phyloP scores from a whole-genome alignment of 116 monocot genomes.

The Zostera marina region DNA sequence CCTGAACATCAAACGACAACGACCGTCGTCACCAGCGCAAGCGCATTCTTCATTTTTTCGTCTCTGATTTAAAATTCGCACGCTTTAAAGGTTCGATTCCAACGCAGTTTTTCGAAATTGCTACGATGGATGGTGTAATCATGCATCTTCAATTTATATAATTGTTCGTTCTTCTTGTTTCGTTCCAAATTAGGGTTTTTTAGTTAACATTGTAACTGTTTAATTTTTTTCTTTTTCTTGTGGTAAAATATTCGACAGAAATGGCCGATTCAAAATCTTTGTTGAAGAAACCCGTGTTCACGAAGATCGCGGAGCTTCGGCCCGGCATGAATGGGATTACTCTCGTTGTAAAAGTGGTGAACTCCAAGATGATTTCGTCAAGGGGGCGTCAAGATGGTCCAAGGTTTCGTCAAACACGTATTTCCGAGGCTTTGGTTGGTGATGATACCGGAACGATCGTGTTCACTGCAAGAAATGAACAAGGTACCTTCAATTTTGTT shows the following conservation, averaged over 20 bases:
- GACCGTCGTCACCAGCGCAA: too few species aligned
- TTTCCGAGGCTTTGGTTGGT: conserved; percentile 68
- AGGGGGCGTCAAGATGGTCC: conserved; percentile 36
- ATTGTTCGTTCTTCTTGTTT: too few species aligned
- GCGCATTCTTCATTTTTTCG: too few species aligned
- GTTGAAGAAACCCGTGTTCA: conserved; percentile 51
- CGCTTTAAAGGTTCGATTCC: too few species aligned
- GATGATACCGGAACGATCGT: conserved; percentile 70
- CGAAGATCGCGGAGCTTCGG: conserved; percentile 56
- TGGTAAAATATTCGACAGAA: conserved; percentile 2
- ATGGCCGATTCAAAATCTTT: conserved; percentile 46
- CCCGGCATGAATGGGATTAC: conserved; percentile 48
- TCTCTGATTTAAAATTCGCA: too few species aligned
- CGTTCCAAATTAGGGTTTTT: too few species aligned
- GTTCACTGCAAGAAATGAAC: conserved; percentile 64
- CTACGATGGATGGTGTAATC: too few species aligned
- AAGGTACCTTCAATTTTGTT: background rate
- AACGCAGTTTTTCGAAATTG: too few species aligned
- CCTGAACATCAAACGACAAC: too few species aligned
- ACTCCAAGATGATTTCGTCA: conserved; percentile 57
- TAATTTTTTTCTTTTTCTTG: too few species aligned
- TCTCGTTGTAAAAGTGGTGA: conserved; percentile 49
- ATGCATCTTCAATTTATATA: too few species aligned
- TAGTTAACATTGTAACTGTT: too few species aligned
- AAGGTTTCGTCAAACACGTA: conserved; percentile 39